Base-by-base conservation (phyloP, 345 rosid species). In the Laguncularia racemosa region DNA sequence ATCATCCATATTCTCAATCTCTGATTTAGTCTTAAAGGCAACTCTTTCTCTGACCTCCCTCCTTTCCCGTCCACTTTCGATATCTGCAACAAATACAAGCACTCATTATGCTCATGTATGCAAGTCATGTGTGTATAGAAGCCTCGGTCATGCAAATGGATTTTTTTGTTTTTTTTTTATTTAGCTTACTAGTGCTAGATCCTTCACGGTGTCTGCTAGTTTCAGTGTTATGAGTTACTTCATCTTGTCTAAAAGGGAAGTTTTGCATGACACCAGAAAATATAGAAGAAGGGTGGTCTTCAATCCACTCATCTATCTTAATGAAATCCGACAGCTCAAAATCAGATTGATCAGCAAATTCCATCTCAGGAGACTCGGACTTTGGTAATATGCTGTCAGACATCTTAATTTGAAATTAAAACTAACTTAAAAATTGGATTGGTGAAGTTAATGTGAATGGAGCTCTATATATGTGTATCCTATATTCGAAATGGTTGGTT, bases 21-120 rank as follows among this genome's bases (percentile, higher is more conserved):
- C 95, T 0, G 99, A 85, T 64, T 67, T 67, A 16, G 96, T 89
- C 75, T 73, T 87, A 75, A 93, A 89, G 26, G 97, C 91, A 59
- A 78, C 76, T 66, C 88, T 83, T 63, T 76, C 83, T 69, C 68
- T 88, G 15, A 40, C 62, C 56, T 71, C 74, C 69, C 60, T 80
- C 63, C 57, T 75, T 57, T 76, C 78, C 57, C 63, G 56, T 15
- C 51, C 61, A 12, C n/a, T 58, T 58, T 68, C 76, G 44, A 45
- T 67, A 21, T 46, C 79, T 56, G 15, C 67, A 46, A 0, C 14
- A 47, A 46, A 18, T 56, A 44, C 38, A 11, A 17, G 14, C 43
- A 47, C 26, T 16, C 19, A 13, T 46, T 44, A 17, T 44, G 17
- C 6, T 9, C 46, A 17, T 44, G 12, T 45, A 19, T 47, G 13